Percentiles rank a stretch among this genome's conserved stretches.
These are phyloP conservation scores for Akanthomyces lecanii DNA, from an alignment of 2,329 filamentous ascomycete genomes.

Conservation along the genomic window DNA sequence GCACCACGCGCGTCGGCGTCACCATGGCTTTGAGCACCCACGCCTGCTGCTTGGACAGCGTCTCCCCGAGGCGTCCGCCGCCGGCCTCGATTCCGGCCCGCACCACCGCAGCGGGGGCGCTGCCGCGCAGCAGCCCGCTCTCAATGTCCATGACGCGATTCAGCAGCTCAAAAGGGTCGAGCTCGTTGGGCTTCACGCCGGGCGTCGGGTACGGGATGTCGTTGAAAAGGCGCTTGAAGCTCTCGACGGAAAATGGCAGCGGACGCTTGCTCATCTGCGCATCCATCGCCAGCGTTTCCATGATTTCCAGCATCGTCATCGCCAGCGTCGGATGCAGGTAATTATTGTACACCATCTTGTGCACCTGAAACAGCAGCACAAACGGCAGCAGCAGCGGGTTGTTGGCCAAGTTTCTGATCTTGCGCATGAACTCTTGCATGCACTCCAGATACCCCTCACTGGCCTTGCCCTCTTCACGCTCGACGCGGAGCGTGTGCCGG, in stretches of 20 bases:
- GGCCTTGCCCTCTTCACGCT: background rate
- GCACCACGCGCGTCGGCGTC: conserved; percentile 54
- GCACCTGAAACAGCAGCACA: conserved; percentile 56
- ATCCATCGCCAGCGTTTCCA: conserved; percentile 32
- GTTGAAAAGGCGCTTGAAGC: conserved; percentile 49
- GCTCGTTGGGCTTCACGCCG: conserved; percentile 38
- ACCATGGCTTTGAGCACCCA: conserved; percentile 53
- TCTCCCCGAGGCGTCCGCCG: conserved; percentile 24
- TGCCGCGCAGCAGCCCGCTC: conserved; percentile 26
- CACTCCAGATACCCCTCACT: conserved; percentile 22
- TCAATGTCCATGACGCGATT: conserved; percentile 39
- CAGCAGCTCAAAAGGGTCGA: conserved; percentile 40
- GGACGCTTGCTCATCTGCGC: conserved; percentile 24
- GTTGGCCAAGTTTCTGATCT: conserved; percentile 24
- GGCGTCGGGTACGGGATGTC: conserved; percentile 54
- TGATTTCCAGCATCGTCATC: conserved; percentile 39
- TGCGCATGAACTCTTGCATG: conserved; percentile 32
- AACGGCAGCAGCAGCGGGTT: conserved; percentile 41
- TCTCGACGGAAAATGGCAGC: conserved; percentile 45
- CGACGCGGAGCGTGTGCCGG: conserved; percentile 23
- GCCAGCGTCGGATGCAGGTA: conserved; percentile 55
- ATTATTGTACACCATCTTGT: conserved; percentile 59
- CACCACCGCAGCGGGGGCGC: no score
- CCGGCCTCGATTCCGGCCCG: no score
- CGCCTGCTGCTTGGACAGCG: conserved; percentile 37